Percentiles rank a stretch among this genome's conserved stretches.
These are phyloP conservation scores for Psilocybe azurescens DNA, from an alignment of 768 basidiomycete species.

Conservation along the genomic window DNA sequence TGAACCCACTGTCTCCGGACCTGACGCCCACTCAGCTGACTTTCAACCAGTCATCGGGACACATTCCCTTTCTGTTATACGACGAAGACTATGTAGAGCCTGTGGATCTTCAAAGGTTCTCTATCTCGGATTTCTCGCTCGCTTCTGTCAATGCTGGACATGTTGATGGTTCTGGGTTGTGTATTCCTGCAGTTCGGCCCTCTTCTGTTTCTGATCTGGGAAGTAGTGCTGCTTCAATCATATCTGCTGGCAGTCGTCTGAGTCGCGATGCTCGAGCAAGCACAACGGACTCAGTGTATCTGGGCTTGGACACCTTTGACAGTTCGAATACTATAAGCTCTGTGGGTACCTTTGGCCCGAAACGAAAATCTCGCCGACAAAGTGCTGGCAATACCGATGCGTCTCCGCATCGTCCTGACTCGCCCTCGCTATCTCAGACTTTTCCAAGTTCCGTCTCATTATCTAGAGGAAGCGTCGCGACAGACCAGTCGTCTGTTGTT, in stretches of 20 bases:
- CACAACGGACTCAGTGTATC: not conserved
- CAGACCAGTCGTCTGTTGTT: not conserved
- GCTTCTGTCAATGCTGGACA: not conserved
- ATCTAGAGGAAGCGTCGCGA: not conserved
- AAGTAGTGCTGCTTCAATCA: not conserved
- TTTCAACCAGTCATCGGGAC: slow-evolving; percentile 46
- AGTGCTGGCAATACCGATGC: not conserved
- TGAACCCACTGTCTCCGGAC: slow-evolving; percentile 52
- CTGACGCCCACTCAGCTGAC: slow-evolving; percentile 42
- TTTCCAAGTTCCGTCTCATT: not conserved
- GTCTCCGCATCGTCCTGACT: not conserved
- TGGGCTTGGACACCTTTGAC: slow-evolving; percentile 10
- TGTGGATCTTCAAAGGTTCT: slow-evolving; percentile 5
- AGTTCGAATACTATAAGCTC: slow-evolving; percentile 25
- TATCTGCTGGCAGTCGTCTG: not conserved
- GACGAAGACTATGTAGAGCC: slow-evolving; percentile 30
- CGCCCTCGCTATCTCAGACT: not conserved
- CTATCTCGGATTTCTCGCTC: slow-evolving; percentile 8
- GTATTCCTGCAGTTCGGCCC: not conserved
- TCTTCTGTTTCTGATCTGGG: slow-evolving; percentile 4
- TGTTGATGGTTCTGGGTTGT: not conserved
- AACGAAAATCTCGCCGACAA: slow-evolving; percentile 4
- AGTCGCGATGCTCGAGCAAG: not conserved
- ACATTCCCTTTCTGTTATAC: slow-evolving; percentile 57
- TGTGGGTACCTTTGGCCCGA: slow-evolving; percentile 26